Evolutionary conservation across 2,329 filamentous ascomycete species (phyloP).

Genomic region (Alternaria rosae): DNA sequence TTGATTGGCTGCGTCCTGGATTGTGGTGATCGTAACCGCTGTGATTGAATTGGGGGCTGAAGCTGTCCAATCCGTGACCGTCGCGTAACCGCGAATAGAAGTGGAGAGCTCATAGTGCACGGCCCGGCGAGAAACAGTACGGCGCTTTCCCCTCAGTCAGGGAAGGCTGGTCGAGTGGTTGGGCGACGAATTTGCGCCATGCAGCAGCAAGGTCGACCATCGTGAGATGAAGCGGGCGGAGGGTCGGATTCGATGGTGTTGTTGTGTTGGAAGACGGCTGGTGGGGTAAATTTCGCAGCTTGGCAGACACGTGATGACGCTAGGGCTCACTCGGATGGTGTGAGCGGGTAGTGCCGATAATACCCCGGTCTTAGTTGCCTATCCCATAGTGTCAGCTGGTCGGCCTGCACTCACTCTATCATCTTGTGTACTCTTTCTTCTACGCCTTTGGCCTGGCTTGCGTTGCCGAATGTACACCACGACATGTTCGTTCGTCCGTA

Average conservation of each 20-base stretch:
- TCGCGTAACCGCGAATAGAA: conserved; percentile 52
- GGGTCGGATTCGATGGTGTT: conserved; percentile 28
- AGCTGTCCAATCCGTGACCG: conserved; percentile 50
- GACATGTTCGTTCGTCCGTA: neutral
- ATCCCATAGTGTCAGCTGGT: conserved; percentile 7
- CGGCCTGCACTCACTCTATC: conserved; percentile 9
- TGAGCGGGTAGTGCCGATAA: conserved; percentile 23
- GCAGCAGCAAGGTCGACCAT: conserved; percentile 9
- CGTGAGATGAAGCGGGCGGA: conserved; percentile 17
- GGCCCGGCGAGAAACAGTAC: conserved; percentile 35
- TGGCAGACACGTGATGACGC: conserved; percentile 39
- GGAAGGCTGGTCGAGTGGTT: conserved; percentile 12
- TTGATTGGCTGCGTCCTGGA: conserved; percentile 45
- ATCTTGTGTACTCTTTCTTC: conserved; percentile 5
- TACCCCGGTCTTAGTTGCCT: conserved; percentile 22
- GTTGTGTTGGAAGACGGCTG: conserved; percentile 38
- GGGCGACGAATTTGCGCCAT: conserved; percentile 2
- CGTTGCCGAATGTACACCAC: neutral
- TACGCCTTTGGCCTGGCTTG: neutral
- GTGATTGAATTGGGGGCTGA: conserved; percentile 48
- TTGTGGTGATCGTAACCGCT: conserved; percentile 48
- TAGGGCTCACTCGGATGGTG: conserved; percentile 21
- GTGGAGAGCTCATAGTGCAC: conserved; percentile 45
- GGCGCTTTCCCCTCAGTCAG: conserved; percentile 29
- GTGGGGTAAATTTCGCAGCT: conserved; percentile 43